Evolutionary conservation across 805 yeast genomes (phyloP).

Genomic region (Zygotorulaspora chibaensis): DNA sequence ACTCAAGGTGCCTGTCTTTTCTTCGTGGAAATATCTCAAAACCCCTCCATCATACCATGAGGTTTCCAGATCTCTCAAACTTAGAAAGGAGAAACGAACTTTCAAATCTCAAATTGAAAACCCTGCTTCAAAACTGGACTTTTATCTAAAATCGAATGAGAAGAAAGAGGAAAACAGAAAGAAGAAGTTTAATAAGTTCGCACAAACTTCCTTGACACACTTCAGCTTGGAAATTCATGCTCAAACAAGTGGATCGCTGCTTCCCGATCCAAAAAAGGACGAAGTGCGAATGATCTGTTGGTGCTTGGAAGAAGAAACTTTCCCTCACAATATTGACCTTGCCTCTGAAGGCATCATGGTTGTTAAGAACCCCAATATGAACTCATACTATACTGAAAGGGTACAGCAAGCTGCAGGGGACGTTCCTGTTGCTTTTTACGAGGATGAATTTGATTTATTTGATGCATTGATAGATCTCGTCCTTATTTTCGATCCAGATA

Average conservation of each 20-base stretch:
- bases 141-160: slow-evolving; percentile 15
- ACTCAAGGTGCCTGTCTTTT: slow-evolving; percentile 5
- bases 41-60: slow-evolving; percentile 46
- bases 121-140: slow-evolving; percentile 37
- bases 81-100: slow-evolving; percentile 14
- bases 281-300: slow-evolving; percentile 59
- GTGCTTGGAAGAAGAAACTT: slow-evolving; percentile 47
- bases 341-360: slow-evolving; percentile 39
- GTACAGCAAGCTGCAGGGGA: slow-evolving; percentile 17
- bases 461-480: slow-evolving; percentile 52
- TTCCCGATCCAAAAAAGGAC: slow-evolving; percentile 67
- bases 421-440: slow-evolving; percentile 40
- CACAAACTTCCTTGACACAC: slow-evolving; percentile 49
- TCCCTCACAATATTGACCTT: slow-evolving; percentile 34
- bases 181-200: slow-evolving; percentile 26
- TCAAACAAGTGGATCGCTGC: slow-evolving; percentile 43
- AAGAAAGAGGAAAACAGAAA: slow-evolving; percentile 26
- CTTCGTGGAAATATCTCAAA: slow-evolving; percentile 44
- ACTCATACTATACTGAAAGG: slow-evolving; percentile 5
- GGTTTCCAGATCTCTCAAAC: slow-evolving; percentile 23
- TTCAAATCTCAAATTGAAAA: slow-evolving; percentile 51
- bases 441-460: slow-evolving; percentile 57
- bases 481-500: slow-evolving; percentile 75
- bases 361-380: slow-evolving; percentile 9
- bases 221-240: slow-evolving; percentile 67